These are phyloP conservation scores for Russula dissimulans DNA, from an alignment of 768 basidiomycete species.

Conservation along the genomic window DNA sequence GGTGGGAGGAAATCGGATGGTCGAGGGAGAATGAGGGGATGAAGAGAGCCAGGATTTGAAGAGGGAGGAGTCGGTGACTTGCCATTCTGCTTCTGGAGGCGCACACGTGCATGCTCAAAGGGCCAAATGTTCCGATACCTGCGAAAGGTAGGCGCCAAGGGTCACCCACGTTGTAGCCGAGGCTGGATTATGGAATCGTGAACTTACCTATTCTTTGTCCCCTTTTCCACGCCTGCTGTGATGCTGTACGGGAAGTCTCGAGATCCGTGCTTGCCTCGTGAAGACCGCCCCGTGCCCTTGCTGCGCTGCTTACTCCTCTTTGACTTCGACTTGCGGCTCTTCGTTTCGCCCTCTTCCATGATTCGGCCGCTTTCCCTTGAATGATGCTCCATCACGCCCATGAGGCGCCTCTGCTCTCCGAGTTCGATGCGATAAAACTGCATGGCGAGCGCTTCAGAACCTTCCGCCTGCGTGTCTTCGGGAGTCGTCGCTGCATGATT, in stretches of 20 bases:
- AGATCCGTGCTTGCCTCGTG: constrained; percentile 16
- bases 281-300: constrained; percentile 12
- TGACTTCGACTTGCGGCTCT: constrained; percentile 13
- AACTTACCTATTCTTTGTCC: constrained; percentile 78
- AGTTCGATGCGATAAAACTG: constrained; percentile 93
- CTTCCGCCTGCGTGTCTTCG: constrained; percentile 38
- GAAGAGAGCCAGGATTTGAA: constrained; percentile 6
- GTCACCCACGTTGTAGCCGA: neutral
- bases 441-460: constrained; percentile 73
- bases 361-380: constrained; percentile 44
- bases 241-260: constrained; percentile 76
- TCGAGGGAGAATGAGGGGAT: constrained; percentile 10
- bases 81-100: constrained; percentile 32
- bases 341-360: constrained; percentile 13
- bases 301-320: constrained; percentile 21
- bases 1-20: constrained; percentile 17
- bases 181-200: neutral
- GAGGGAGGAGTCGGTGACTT: neutral
- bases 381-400: constrained; percentile 90
- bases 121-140: constrained; percentile 98
- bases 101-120: constrained; percentile 88
- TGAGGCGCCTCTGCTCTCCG: constrained; percentile 80
- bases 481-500: neutral
- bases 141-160: neutral
- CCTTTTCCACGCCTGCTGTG: constrained; percentile 92